These are phyloP conservation scores for Nicotiana paniculata DNA, from an alignment of 257 asterid species.

Conservation along the genomic window DNA sequence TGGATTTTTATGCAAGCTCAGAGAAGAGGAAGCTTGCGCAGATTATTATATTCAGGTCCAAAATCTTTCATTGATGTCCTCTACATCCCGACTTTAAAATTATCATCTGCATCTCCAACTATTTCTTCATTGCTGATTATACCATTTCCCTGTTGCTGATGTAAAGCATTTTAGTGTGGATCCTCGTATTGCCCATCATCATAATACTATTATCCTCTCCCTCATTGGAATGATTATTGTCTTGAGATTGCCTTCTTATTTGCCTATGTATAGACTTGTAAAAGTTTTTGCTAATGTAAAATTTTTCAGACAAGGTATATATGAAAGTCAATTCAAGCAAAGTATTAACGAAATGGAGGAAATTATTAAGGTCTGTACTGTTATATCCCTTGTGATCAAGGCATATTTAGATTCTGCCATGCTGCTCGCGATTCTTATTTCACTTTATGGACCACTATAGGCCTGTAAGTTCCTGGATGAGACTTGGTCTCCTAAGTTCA, in stretches of 20 bases:
- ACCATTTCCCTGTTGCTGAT: neutral
- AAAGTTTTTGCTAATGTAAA: neutral
- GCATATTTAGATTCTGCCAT: neutral
- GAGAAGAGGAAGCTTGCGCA: constrained; percentile 37
- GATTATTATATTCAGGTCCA: constrained; percentile 44
- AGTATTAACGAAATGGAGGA: constrained; percentile 34
- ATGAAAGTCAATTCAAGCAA: constrained; percentile 29
- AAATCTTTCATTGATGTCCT: neutral
- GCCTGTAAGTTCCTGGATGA: constrained; percentile 42
- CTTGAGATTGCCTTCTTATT: neutral
- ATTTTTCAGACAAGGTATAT: constrained; percentile 26
- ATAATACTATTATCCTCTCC: neutral
- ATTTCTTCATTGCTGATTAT: neutral
- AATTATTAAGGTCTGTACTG: constrained; percentile 32
- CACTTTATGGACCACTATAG: constrained; percentile 10
- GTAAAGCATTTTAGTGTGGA: neutral
- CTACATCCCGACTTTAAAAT: neutral
- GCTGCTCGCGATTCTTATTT: neutral
- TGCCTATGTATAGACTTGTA: neutral
- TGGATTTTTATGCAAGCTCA: constrained; percentile 36
- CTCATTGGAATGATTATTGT: neutral
- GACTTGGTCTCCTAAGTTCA: constrained; percentile 46
- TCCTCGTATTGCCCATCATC: neutral
- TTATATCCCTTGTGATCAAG: neutral
- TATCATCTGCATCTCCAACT: neutral